Base-by-base conservation (phyloP, 1,139 yeast species). In the Zygosaccharomyces sapae region DNA sequence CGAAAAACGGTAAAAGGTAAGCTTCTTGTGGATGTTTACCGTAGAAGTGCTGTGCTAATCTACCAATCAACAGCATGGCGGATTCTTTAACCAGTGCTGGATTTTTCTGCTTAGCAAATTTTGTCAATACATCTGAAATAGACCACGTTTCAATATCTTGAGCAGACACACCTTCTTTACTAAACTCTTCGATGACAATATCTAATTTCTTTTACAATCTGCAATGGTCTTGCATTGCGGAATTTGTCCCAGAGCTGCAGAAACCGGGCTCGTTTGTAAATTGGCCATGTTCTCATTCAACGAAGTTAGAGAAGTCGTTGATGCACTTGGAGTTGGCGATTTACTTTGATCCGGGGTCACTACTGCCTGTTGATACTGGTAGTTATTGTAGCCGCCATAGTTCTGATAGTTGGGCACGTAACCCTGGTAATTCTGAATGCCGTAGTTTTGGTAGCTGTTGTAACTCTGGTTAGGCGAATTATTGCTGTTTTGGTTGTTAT, bases 11-110 rank as follows among this genome's bases (percentile, higher is more conserved):
- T 38, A 82, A 67, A 50, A 89, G 72, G 62, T 81, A 82, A 1
- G 90, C 84, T 69, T 89, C 96, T 47, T 77, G 79, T 49, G 86
- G 94, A 40, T 86, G 72, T 53, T 76, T 74, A 38, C 86, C 85
- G 13, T 84, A 83, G 56, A 81, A 77, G 55, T 74, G 76, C 56
- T 80, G 73, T 40, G 87, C 83, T 56, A 89, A 72, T 46, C 83
- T 78, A 48, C 87, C 83, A 44, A 88, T 72, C 44, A 87, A 69
- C 42, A 86, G 62, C 68, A 83, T 72, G 3, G 87, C 80, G 22
- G 87, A 76, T 68, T 90, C 97, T 68, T 95, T 80, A 37, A 84
- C 77, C 48, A 86, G 66, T 6, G 88, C 72, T 3, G 89, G 72
- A 63, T 81, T 84, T 65, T 89, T 90, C 35, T 87, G 79, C 64